Percentiles rank a stretch among this genome's conserved stretches.
These are phyloP conservation scores for Mycena crocata DNA, from an alignment of 768 basidiomycete genomes.

Conservation along the genomic window DNA sequence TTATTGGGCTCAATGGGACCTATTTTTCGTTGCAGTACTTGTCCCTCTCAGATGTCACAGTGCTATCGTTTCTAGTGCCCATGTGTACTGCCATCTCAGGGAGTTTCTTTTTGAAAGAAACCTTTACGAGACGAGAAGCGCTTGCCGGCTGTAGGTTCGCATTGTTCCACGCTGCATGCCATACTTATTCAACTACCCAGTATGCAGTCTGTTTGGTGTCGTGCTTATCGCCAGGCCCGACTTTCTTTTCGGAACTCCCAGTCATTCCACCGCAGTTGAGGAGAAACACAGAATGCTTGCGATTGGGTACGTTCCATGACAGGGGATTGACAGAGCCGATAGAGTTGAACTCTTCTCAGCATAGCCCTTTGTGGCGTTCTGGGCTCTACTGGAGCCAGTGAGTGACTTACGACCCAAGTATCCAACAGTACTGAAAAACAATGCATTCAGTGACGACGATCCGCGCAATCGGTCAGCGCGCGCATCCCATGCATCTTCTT, in stretches of 20 bases:
- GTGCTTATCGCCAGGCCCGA: conserved; percentile 84
- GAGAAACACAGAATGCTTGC: conserved; percentile 64
- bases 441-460: conserved; percentile 49
- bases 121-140: conserved; percentile 64
- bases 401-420: too few relatives aligned
- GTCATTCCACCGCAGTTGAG: conserved; percentile 43
- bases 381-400: conserved; percentile 77
- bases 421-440: too few relatives aligned
- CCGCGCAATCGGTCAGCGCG: conserved; percentile 79
- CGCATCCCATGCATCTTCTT: conserved; percentile 80
- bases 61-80: conserved; percentile 81
- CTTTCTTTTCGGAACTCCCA: conserved; percentile 70
- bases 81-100: conserved; percentile 72
- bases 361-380: conserved; percentile 74
- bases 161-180: not conserved
- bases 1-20: conserved; percentile 76
- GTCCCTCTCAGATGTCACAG: conserved; percentile 82
- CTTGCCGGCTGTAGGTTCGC: conserved; percentile 59
- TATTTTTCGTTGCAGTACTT: conserved; percentile 82
- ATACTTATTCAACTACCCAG: conserved; percentile 39
- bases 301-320: conserved; percentile 57
- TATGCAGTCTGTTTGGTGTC: conserved; percentile 79
- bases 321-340: not conserved
- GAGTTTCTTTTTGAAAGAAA: conserved; percentile 71
- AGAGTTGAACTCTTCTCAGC: conserved; percentile 44